Evolutionary conservation across 176 grass and related monocot genomes (phyloP).

Genomic region (Phyllostachys edulis): DNA sequence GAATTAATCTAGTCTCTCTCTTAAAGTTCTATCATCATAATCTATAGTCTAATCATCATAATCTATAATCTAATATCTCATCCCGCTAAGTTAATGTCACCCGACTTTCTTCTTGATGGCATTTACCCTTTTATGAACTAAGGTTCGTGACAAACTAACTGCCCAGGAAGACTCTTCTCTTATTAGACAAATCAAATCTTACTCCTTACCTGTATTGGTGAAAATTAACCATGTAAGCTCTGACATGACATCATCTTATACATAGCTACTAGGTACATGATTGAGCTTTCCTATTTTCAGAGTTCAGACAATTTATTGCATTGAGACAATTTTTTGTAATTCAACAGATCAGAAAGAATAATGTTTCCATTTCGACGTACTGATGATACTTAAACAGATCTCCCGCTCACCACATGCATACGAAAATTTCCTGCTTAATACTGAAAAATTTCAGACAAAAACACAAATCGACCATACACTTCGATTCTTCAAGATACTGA

Average conservation of each 20-base stretch:
- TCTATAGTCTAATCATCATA: no score
- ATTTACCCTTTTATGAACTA: no score
- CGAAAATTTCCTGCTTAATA: background rate
- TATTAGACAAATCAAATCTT: background rate
- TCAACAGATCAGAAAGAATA: constrained; percentile 7
- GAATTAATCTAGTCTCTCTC: no score
- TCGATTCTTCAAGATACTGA: background rate
- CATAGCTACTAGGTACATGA: background rate
- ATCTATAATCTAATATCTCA: no score
- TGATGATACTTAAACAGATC: background rate
- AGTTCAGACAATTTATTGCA: constrained; percentile 3
- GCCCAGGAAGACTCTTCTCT: no score
- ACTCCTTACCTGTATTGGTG: background rate
- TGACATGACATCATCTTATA: background rate
- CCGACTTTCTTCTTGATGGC: no score
- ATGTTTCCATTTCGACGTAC: background rate
- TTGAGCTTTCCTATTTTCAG: background rate
- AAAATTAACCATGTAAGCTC: background rate
- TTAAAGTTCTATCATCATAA: no score
- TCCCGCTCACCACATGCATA: background rate
- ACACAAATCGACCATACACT: background rate
- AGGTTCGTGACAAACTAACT: no score
- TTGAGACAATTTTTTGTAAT: no score
- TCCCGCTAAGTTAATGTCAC: no score
- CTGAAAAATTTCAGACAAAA: constrained; percentile 16